Base-by-base conservation (phyloP, 2,329 filamentous ascomycete species). In the Eurotiales sp. region DNA sequence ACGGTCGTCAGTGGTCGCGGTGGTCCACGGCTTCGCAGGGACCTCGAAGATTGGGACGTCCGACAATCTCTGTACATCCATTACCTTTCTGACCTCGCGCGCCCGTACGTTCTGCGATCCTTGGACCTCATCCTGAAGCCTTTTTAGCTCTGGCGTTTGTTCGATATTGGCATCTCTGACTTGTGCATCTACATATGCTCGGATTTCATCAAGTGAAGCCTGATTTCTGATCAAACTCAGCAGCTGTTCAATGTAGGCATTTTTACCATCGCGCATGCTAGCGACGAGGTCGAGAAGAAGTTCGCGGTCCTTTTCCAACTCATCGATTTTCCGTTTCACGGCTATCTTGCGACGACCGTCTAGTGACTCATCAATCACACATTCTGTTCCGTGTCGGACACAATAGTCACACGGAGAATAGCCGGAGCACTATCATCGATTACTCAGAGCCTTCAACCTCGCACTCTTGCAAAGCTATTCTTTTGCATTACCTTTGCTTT, bases 1-100 rank as follows among this genome's bases (percentile, higher is more conserved):
- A 47, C 86, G 80, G 7, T 81, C 76, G 64, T 96, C 88, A 41
- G 81, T 77, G 1, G 88, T 95, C 39, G 95, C 88, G 11, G 76
- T 80, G 1, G 90, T 93, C 91, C 91, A 96, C 8, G 91, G 68
- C 49, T 56, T 50, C 8, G 67, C 68, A 12, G 68, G 68, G 1
- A 70, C 67, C 22, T 58, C 56, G 25, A 61, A 58, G 7, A 66
- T 64, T 34, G 65, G 61, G 40, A 66, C 64, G 40, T 68, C 64
- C 37, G 68, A 71, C n/a, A 71, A 59, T 36, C 62, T 70, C 55
- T 70, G 61, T 10, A 71, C 66, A 55, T 71, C 68, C 68, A 71
- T 71, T 15, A 71, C 67, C 29, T 51, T 52, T 11, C 57, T 58
- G 27, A 53, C 51, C 6, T 51, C 46, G 3, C 40, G 51, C 27